These are phyloP conservation scores for Dicorynia guianensis DNA, from an alignment of 306 rosid species.

Conservation along the genomic window DNA sequence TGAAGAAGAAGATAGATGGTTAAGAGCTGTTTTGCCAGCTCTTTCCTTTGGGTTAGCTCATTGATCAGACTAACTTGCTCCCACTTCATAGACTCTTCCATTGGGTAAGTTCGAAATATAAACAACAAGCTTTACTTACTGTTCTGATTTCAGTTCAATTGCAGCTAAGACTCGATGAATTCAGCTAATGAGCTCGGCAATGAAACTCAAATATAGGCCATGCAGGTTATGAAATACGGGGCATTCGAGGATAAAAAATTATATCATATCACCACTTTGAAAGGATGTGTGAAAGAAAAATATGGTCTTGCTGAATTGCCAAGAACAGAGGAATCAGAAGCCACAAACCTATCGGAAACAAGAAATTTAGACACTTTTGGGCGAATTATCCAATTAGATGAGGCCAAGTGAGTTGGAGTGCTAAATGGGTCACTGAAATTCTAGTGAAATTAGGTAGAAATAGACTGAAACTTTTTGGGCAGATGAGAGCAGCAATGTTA, in stretches of 20 bases:
- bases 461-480: not conserved
- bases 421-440: not conserved
- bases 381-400: not conserved
- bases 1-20: constrained; percentile 52
- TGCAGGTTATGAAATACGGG: too few relatives aligned
- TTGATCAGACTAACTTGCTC: constrained; percentile 53
- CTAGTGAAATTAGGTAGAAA: not conserved
- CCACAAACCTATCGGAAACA: constrained; percentile 3
- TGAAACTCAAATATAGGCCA: not conserved
- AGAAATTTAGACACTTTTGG: not conserved
- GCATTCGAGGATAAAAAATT: constrained; percentile 5
- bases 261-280: not conserved
- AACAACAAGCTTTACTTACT: not conserved
- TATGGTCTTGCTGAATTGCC: not conserved
- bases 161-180: constrained; percentile 9
- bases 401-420: not conserved
- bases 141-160: not conserved
- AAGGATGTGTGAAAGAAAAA: not conserved
- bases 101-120: constrained; percentile 10
- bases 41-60: constrained; percentile 70
- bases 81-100: constrained; percentile 49
- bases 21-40: constrained; percentile 63
- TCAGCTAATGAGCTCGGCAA: not conserved
- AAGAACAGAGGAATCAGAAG: not conserved
- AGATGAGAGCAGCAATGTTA: too few relatives aligned